A percentile compares a stretch with the other conserved stretches of the same genome.
These are phyloP conservation scores for Cinchona pubescens DNA, from an alignment of 257 asterid species.

Conservation along the genomic window DNA sequence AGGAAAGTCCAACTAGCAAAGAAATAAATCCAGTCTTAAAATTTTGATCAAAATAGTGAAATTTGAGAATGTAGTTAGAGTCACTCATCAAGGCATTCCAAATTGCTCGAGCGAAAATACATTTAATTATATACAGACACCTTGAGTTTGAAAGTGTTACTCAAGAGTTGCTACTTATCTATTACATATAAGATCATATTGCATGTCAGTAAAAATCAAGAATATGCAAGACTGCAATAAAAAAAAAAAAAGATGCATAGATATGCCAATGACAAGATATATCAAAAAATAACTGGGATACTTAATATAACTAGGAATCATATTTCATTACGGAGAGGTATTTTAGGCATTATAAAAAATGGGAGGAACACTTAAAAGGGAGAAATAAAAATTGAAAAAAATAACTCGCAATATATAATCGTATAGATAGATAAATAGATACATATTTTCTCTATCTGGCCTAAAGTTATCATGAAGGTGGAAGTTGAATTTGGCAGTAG, in stretches of 20 bases:
- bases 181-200: not conserved
- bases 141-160: not conserved
- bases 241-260: not conserved
- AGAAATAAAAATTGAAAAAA: too few relatives aligned
- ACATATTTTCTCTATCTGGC: not conserved
- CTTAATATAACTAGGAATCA: too few relatives aligned
- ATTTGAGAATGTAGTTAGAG: not conserved
- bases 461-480: not conserved
- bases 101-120: not conserved
- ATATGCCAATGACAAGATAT: not conserved
- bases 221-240: not conserved
- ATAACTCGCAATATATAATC: too few relatives aligned
- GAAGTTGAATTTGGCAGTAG: not conserved
- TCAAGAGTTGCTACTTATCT: not conserved
- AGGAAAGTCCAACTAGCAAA: not conserved
- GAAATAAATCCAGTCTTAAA: too few relatives aligned
- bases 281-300: not conserved
- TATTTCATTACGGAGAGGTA: too few relatives aligned
- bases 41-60: too few relatives aligned
- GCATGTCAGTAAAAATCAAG: not conserved
- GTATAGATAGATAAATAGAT: too few relatives aligned
- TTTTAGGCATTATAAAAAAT: too few relatives aligned
- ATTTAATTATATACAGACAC: not conserved
- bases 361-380: too few relatives aligned
- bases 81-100: not conserved